phyloP scores from a whole-genome alignment of 129 eudicot genomes.

The Solidago caesia region DNA sequence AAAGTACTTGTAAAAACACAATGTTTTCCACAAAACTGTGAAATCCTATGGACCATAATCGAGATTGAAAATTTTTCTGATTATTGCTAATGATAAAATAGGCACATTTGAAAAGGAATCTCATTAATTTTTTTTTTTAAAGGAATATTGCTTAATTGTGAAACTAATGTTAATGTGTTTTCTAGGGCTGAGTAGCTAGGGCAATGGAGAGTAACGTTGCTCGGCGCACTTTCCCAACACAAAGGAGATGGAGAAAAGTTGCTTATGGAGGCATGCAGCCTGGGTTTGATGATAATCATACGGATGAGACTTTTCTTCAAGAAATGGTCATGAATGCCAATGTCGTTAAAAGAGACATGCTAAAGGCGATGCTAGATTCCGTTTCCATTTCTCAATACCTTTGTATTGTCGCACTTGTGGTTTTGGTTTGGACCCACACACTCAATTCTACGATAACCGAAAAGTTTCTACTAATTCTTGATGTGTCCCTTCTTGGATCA shows the following conservation, averaged over 20 bases:
- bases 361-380: slow-evolving; percentile 74
- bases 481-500: slow-evolving; percentile 55
- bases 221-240: slow-evolving; percentile 1
- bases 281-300: slow-evolving; percentile 84
- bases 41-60: neutral
- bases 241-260: slow-evolving; percentile 84
- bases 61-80: neutral
- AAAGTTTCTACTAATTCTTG: slow-evolving; percentile 64
- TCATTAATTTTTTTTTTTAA: too few species aligned
- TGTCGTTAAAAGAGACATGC: slow-evolving; percentile 78
- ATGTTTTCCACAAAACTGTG: neutral
- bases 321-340: slow-evolving; percentile 98
- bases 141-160: neutral
- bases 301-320: slow-evolving; percentile 83
- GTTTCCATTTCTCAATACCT: slow-evolving; percentile 86
- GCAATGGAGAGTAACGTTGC: neutral
- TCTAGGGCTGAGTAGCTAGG: neutral
- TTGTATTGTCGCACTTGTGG: slow-evolving; percentile 85
- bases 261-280: slow-evolving; percentile 99
- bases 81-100: neutral
- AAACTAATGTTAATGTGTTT: neutral
- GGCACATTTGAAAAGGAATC: too few species aligned
- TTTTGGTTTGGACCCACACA: slow-evolving; percentile 81
- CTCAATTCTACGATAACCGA: slow-evolving; percentile 54
- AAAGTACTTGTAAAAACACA: neutral